These are phyloP conservation scores for Ceratonia siliqua DNA, from an alignment of 306 rosid genomes.

Conservation along the genomic window DNA sequence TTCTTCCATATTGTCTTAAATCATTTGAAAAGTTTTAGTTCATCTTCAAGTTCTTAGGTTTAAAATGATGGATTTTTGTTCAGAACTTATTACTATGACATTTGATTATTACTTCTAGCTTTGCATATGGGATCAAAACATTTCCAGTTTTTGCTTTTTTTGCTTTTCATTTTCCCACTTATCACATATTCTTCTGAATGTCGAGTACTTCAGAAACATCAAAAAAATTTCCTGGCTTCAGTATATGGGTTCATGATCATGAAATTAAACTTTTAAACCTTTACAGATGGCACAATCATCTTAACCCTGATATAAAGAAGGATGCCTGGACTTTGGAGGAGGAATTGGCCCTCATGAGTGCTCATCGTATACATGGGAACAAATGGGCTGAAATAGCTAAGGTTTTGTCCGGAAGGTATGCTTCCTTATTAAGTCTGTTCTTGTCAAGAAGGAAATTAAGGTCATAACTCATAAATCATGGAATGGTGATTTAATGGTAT, in stretches of 20 bases:
- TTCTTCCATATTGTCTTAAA: conserved; percentile 14
- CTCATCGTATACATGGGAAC: conserved; percentile 83
- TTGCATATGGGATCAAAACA: conserved; percentile 10
- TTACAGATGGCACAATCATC: conserved; percentile 98
- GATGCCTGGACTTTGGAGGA: conserved; percentile 94
- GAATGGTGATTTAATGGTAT: conserved; percentile 9
- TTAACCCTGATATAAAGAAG: conserved; percentile 90
- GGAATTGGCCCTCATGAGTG: conserved; percentile 85
- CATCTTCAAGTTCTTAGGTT: not conserved
- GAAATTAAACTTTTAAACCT: conserved; percentile 21
- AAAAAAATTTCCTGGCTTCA: conserved; percentile 7
- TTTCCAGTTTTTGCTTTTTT: conserved; percentile 8
- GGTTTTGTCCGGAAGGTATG: conserved; percentile 91
- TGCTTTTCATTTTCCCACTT: not conserved
- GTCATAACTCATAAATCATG: conserved; percentile 25
- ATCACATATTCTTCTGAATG: not conserved
- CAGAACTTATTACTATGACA: not conserved
- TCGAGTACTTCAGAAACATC: not conserved
- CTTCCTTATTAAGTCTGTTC: conserved; percentile 31
- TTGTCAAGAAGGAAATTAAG: conserved; percentile 24
- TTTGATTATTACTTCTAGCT: conserved; percentile 11
- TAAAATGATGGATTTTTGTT: not conserved
- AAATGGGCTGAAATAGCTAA: conserved; percentile 99
- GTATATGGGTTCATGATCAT: not conserved
- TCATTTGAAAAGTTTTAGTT: conserved; percentile 12